These are phyloP conservation scores for Aspergillus latus DNA, from an alignment of 2,329 filamentous ascomycete genomes.

Conservation along the genomic window DNA sequence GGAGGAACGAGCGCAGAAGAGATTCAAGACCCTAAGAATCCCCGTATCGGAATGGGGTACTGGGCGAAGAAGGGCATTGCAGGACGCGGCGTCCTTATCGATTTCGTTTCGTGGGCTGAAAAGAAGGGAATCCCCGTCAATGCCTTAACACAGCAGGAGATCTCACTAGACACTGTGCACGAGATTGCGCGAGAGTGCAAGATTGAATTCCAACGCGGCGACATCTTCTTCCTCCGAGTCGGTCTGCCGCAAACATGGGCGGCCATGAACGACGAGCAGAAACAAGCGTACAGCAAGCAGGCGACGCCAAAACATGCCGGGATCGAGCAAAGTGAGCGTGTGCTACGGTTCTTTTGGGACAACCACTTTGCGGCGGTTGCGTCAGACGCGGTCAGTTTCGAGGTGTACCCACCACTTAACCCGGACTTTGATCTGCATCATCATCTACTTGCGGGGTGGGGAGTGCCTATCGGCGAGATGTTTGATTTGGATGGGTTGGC, in stretches of 20 bases:
- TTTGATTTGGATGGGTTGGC: slow-evolving; percentile 41
- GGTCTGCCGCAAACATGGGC: slow-evolving; percentile 38
- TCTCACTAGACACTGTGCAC: slow-evolving; percentile 37
- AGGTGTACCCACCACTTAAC: slow-evolving; percentile 47
- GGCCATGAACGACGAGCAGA: slow-evolving; percentile 30
- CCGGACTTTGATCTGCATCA: slow-evolving; percentile 39
- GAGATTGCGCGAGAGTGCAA: slow-evolving; percentile 37
- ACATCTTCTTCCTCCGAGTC: slow-evolving; percentile 42
- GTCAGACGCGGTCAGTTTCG: slow-evolving; percentile 60
- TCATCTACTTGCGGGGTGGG: slow-evolving; percentile 39
- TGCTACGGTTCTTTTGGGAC: slow-evolving; percentile 61
- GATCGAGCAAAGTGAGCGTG: slow-evolving; percentile 40
- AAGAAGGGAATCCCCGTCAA: slow-evolving; percentile 33
- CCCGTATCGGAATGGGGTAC: slow-evolving; percentile 40
- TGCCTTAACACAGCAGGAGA: slow-evolving; percentile 33
- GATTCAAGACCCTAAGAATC: slow-evolving; percentile 32
- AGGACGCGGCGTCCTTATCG: slow-evolving; percentile 42
- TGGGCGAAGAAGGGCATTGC: slow-evolving; percentile 42
- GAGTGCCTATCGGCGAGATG: slow-evolving; percentile 42
- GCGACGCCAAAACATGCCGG: slow-evolving; percentile 35
- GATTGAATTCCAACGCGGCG: slow-evolving; percentile 37
- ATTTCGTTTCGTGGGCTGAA: slow-evolving; percentile 38
- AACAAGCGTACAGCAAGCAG: slow-evolving; percentile 32
- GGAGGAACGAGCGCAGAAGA: slow-evolving; percentile 39
- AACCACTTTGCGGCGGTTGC: slow-evolving; percentile 59